Percentiles rank a stretch among this genome's conserved stretches.
phyloP scores from a whole-genome alignment of 768 basidiomycete genomes.

The Russula earlei region DNA sequence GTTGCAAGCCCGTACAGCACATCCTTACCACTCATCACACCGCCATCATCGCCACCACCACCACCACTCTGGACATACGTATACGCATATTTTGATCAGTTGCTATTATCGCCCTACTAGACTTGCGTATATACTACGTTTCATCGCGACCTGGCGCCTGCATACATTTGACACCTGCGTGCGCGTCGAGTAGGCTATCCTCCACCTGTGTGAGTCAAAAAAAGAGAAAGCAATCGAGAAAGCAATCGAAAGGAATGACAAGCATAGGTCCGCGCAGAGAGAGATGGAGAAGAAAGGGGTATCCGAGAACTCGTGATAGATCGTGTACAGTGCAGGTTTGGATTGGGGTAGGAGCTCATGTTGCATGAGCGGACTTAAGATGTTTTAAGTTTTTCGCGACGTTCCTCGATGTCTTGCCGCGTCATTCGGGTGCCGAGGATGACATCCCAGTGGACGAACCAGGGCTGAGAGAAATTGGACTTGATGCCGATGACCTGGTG shows the following conservation, averaged over 20 bases:
- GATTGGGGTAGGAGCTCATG: too few species aligned
- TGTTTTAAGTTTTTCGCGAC: slow-evolving; percentile 22
- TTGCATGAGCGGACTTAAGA: background rate
- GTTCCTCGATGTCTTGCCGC: slow-evolving; percentile 50
- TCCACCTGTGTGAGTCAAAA: background rate
- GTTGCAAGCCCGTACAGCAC: slow-evolving; percentile 4
- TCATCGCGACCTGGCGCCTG: background rate
- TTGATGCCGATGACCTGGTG: slow-evolving; percentile 92
- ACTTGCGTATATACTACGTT: background rate
- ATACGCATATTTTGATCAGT: slow-evolving; percentile 16
- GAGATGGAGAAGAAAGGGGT: too few species aligned
- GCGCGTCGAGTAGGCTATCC: background rate
- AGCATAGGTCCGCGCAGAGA: too few species aligned
- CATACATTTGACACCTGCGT: background rate
- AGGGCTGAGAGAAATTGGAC: slow-evolving; percentile 91
- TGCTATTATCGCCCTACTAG: slow-evolving; percentile 4
- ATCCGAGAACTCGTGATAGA: background rate
- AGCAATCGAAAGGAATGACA: background rate
- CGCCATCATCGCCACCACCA: background rate
- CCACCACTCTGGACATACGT: slow-evolving; percentile 15
- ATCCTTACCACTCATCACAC: slow-evolving; percentile 1
- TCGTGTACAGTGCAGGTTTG: background rate
- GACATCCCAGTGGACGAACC: slow-evolving; percentile 90
- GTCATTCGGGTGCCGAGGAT: slow-evolving; percentile 82
- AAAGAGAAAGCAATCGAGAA: background rate